These are phyloP conservation scores for Hyaloperonospora brassicae DNA, from an alignment of 352 stramenopile species.

Conservation along the genomic window DNA sequence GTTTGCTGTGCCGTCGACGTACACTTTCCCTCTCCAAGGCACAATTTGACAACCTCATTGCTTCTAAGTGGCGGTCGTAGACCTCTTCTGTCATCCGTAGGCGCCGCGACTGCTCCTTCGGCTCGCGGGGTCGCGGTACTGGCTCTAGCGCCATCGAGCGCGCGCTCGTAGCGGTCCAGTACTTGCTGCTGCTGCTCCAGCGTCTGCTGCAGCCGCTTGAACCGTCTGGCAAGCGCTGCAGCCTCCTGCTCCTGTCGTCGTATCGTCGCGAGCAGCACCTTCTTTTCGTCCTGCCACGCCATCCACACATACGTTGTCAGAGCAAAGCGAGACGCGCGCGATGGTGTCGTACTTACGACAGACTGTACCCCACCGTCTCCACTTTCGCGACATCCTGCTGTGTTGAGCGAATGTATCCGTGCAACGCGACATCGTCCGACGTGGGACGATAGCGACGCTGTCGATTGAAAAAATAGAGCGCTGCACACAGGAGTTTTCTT, in stretches of 20 bases:
- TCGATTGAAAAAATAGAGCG: no score
- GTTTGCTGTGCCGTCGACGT: slow-evolving; percentile 20
- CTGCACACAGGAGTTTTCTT: no score
- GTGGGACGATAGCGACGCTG: no score
- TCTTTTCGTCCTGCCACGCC: slow-evolving; percentile 42
- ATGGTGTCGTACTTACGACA: no score
- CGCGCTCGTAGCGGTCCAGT: slow-evolving; percentile 57
- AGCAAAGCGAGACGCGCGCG: slow-evolving; percentile 7
- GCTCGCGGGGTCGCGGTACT: not conserved
- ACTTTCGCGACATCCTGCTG: no score
- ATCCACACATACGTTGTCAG: slow-evolving; percentile 7
- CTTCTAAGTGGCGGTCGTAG: slow-evolving; percentile 1
- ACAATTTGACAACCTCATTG: slow-evolving; percentile 2
- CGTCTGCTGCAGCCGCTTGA: slow-evolving; percentile 55
- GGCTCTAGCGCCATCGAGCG: slow-evolving; percentile 16
- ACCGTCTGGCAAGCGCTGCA: slow-evolving; percentile 34
- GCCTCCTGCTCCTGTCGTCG: slow-evolving; percentile 33
- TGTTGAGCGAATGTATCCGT: no score
- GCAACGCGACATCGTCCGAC: no score
- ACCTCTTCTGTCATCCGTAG: slow-evolving; percentile 5
- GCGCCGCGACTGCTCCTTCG: not conserved
- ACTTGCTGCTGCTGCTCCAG: slow-evolving; percentile 63
- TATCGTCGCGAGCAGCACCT: slow-evolving; percentile 41
- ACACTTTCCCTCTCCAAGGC: not conserved
- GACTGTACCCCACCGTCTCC: no score